Conservation (phyloP, 2,329 filamentous ascomycete genomes). For the Xylariaceae sp. region DNA sequence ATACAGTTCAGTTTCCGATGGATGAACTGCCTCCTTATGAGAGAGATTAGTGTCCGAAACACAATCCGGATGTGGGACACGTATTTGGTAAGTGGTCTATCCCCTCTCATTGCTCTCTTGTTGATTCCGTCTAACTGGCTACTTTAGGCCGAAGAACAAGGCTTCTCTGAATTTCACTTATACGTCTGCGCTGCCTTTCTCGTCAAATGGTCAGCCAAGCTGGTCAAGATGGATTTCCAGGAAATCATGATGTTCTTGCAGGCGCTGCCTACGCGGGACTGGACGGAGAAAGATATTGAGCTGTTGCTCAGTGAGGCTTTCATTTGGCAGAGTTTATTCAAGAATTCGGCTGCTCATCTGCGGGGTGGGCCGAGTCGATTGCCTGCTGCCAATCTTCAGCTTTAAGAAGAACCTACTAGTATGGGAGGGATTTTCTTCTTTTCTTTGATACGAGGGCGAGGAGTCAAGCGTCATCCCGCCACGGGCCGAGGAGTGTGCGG, state of each 20-base stretch:
- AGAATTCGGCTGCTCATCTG: slow-evolving; percentile 87
- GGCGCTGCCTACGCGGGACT: slow-evolving; percentile 82
- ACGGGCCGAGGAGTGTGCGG: neutral
- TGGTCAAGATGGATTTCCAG: slow-evolving; percentile 96
- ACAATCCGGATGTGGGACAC: slow-evolving; percentile 99
- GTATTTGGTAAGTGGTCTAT: slow-evolving; percentile 66
- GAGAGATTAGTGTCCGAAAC: slow-evolving; percentile 92
- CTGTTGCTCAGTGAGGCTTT: slow-evolving; percentile 92
- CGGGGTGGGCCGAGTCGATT: slow-evolving; percentile 45
- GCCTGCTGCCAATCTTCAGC: slow-evolving; percentile 38
- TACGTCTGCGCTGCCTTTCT: slow-evolving; percentile 98
- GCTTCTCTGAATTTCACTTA: slow-evolving; percentile 95
- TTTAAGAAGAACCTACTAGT: slow-evolving; percentile 16
- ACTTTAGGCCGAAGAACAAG: slow-evolving; percentile 86
- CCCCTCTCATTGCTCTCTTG: neutral
- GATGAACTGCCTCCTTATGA: slow-evolving; percentile 99
- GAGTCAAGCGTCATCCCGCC: neutral
- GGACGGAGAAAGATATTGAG: slow-evolving; percentile 98
- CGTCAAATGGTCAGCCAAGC: slow-evolving; percentile 94
- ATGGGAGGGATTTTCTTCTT: neutral
- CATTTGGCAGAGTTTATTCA: slow-evolving; percentile 97
- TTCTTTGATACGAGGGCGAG: neutral
- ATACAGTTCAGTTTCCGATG: slow-evolving; percentile 99
- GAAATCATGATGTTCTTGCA: slow-evolving; percentile 99
- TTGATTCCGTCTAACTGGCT: slow-evolving; percentile 9